phyloP scores from a whole-genome alignment of 192 early-diverging fungal species.

The Chytriomyces sp. region DNA sequence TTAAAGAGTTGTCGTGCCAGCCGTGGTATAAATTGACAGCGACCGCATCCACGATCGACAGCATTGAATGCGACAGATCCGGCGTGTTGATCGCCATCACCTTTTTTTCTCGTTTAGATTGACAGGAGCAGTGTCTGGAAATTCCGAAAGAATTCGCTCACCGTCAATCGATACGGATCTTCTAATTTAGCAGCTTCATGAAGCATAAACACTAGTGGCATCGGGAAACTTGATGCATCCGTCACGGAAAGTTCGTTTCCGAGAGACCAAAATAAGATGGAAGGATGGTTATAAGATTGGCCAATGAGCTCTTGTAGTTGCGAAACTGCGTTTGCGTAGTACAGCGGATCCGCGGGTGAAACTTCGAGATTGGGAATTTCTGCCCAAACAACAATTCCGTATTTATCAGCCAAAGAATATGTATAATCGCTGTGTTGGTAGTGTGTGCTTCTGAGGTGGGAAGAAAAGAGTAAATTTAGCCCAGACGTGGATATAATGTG shows the following conservation, averaged over 20 bases:
- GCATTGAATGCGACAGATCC: background rate
- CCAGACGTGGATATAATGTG: too few relatives aligned
- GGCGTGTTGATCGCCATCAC: constrained; percentile 21
- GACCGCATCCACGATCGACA: background rate
- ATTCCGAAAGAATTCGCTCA: background rate
- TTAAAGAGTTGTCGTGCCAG: constrained; percentile 1
- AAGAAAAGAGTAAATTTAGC: background rate
- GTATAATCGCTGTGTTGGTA: constrained; percentile 30
- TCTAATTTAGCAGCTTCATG: constrained; percentile 13
- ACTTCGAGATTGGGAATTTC: constrained; percentile 30
- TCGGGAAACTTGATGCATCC: background rate
- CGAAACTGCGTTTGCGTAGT: constrained; percentile 11
- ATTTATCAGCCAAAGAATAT: constrained; percentile 20
- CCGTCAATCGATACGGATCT: constrained; percentile 31
- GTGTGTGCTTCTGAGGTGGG: constrained; percentile 17
- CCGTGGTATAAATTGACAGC: constrained; percentile 19
- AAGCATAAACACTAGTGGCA: constrained; percentile 16
- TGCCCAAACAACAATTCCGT: constrained; percentile 31
- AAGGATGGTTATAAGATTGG: constrained; percentile 21
- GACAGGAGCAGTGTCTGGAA: background rate
- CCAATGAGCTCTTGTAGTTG: constrained; percentile 26
- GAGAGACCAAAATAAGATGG: constrained; percentile 27
- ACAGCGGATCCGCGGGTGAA: constrained; percentile 3
- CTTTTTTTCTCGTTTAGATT: background rate
- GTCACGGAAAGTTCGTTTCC: constrained; percentile 3